Percentiles rank a stretch among this genome's conserved stretches.
Evolutionary conservation across 495 filamentous ascomycete species (phyloP).

Genomic region (Aspergillus haitiensis): DNA sequence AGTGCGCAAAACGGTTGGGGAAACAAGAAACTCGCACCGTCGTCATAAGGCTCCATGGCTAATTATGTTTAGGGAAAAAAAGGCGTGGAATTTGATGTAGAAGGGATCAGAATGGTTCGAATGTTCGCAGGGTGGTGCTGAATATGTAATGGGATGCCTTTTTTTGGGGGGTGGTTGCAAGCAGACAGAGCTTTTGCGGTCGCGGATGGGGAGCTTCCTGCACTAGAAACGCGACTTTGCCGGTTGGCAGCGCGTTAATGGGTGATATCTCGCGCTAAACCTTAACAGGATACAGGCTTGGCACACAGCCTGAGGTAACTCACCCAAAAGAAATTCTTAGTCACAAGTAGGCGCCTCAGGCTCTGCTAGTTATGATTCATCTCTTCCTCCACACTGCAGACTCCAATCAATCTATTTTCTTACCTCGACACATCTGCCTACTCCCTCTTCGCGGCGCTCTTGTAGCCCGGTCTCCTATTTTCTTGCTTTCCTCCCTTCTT

Average conservation of each 20-base stretch:
- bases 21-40: conserved; percentile 26
- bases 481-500: conserved; percentile 16
- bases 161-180: conserved; percentile 10
- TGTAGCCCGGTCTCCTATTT: conserved; percentile 4
- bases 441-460: neutral
- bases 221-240: conserved; percentile 30
- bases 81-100: neutral
- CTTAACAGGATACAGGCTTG: conserved; percentile 26
- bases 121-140: neutral
- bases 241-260: conserved; percentile 42
- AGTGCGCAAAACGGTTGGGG: conserved; percentile 7
- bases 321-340: neutral
- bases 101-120: neutral
- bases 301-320: conserved; percentile 16
- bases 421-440: neutral
- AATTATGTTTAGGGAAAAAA: conserved; percentile 10
- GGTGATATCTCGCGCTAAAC: conserved; percentile 30
- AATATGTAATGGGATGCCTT: no score
- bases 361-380: conserved; percentile 10
- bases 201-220: conserved; percentile 17
- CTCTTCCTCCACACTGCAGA: conserved; percentile 1
- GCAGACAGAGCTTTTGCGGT: conserved; percentile 21
- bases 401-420: neutral
- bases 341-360: conserved; percentile 5
- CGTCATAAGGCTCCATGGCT: conserved; percentile 45